Base-by-base conservation (phyloP, 1,284 basidiomycete genomes). In the Tremellales sp. region DNA sequence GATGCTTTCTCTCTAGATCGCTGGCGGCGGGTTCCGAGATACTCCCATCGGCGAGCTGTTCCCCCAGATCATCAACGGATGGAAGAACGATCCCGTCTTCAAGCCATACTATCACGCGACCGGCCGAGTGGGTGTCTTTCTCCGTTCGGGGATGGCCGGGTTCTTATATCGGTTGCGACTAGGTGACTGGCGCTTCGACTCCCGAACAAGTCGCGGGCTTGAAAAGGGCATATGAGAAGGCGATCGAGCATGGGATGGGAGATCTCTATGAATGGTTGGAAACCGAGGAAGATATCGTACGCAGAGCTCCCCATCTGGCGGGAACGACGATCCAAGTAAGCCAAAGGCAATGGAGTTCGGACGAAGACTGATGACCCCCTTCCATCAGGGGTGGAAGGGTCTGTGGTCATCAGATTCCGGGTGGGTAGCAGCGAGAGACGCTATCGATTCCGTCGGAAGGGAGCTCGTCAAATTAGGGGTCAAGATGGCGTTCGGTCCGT, bases 341-440 rank as follows among this genome's bases (percentile, higher is more conserved):
- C 57, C n/a, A n/a, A 36, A 19, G 18, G 22, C 18, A 49, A 40
- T 34, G 38, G 43, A 6, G 40, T 48, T 14, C 47, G 52, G 46
- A 34, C 57, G 6, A n/a, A n/a, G n/a, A 32, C 29, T 12, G 27
- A 31, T 8, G 40, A 46, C 4, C 9, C 50, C 18, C n/a, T n/a
- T n/a, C n/a, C 22, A 29, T 2, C 32, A 61, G 56, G 60, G 58
- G 22, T 68, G 66, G 66, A 55, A 60, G 46, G 66, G 53, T 6
- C 45, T 66, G 9, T 68, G 47, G 42, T 44, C 39, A 19, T 21
- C 42, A 29, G 50, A 58, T 18, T 68, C 60, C 5, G 71, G 71
- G 14, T 73, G 71, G 71, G 53, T 65, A 0, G 67, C 61, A 3
- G 71, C 71, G 14, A 54, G 48, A 8, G 54, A 71, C 31, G 60